Base-by-base conservation (phyloP, 1,139 yeast genomes). In the Maudiozyma humilis region DNA sequence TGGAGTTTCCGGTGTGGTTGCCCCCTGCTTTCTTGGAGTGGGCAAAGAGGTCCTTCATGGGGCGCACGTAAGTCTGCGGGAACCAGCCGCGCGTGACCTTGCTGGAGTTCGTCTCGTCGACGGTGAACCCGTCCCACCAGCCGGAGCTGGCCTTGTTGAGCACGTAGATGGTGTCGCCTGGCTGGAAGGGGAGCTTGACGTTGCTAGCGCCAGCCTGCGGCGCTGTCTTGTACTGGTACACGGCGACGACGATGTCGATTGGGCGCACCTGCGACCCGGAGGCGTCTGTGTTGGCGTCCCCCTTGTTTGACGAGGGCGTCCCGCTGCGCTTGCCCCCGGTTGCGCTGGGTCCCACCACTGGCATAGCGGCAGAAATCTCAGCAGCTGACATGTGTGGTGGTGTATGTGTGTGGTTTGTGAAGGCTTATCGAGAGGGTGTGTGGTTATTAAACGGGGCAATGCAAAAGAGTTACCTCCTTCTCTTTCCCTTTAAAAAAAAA, bases 61-160 rank as follows among this genome's bases (percentile, higher is more conserved):
- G 46, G 29, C 50, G 48, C 5, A 51, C 77, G 59, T 72, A 76
- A 43, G 73, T 72, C 44, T 71, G 71, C n/a, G 89, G 88, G 62
- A 82, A 79, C 91, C 91, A 82, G 49, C 91, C 91, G 54, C 89
- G 67, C 14, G 66, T 62, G 10, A 73, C 63, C 27, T 47, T 44
- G 34, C 37, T 50, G 23, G 46, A 53, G 3, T 48, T 52, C 10
- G 47, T 43, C 18, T 51, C 52, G 62, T 67, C 48, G 13, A 56
- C 35, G 3, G 71, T 38, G 55, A 18, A 34, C 7, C 89, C 91
- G 57, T 82, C 89, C 87, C 88, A 82, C 91, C 91, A 82, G 1
- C 83, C 82, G 3, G 74, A 60, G 32, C 72, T 73, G 13, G 75
- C 68, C 48, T 78, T 79, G 13, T 73, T 44, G 13, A 66, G 41